Conservation (phyloP, 2,329 filamentous ascomycete genomes). For the Phyllosticta citrichinensis region DNA sequence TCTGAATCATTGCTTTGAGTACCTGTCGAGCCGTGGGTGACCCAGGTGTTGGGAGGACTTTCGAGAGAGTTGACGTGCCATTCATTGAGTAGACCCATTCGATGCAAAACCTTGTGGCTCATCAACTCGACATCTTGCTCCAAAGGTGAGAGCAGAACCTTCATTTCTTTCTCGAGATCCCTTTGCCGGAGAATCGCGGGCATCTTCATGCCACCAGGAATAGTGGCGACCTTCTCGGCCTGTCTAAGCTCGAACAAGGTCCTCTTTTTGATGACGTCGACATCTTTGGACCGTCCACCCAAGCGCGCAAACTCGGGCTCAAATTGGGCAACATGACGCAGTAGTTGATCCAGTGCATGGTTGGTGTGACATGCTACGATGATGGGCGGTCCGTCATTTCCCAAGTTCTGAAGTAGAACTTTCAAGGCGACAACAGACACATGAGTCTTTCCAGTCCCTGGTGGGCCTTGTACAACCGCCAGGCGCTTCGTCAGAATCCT, state of each 20-base stretch:
- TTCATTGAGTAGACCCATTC: conserved; percentile 49
- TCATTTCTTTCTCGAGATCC: conserved; percentile 32
- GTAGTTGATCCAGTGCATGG: conserved; percentile 76
- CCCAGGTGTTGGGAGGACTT: conserved; percentile 36
- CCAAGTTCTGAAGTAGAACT: conserved; percentile 51
- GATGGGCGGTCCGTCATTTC: conserved; percentile 45
- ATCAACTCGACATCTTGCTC: conserved; percentile 36
- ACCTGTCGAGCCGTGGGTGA: conserved; percentile 20
- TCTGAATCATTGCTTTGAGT: conserved; percentile 24
- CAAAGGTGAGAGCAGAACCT: conserved; percentile 35
- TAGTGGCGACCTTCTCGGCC: not conserved
- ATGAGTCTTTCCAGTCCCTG: conserved; percentile 71
- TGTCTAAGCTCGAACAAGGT: conserved; percentile 46
- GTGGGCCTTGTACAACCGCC: conserved; percentile 75
- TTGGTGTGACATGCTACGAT: conserved; percentile 82
- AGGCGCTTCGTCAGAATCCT: conserved; percentile 62
- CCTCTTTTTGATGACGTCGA: conserved; percentile 50
- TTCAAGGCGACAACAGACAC: conserved; percentile 65
- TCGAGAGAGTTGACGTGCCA: conserved; percentile 54
- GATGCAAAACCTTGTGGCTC: conserved; percentile 43
- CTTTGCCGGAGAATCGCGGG: conserved; percentile 34
- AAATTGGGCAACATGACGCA: conserved; percentile 53
- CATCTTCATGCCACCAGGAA: conserved; percentile 28
- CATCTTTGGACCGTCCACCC: conserved; percentile 60
- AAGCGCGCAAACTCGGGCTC: conserved; percentile 55